A percentile compares a stretch with the other conserved stretches of the same genome.
Conservation (phyloP, 768 basidiomycete genomes). For the Coprinopsis sp. region DNA sequence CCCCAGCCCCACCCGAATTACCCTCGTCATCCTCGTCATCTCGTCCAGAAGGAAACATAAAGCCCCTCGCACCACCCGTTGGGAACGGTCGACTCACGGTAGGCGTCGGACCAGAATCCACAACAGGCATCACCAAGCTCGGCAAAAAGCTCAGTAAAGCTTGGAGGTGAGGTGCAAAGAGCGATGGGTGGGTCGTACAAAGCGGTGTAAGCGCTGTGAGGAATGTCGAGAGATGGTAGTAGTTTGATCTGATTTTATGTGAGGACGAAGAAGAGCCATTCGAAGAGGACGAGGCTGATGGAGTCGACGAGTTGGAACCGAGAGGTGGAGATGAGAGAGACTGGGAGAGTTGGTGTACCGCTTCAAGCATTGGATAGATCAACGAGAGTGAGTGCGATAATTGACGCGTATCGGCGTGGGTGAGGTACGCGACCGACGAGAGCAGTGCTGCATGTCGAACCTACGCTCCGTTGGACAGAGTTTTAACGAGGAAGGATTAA, state of each 20-base stretch:
- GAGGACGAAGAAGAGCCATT: no score
- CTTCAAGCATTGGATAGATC: conserved; percentile 70
- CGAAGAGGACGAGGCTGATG: no score
- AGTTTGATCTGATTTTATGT: conserved; percentile 27
- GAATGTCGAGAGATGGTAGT: conserved; percentile 56
- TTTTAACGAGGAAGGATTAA: conserved; percentile 1
- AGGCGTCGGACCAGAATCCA: conserved; percentile 47
- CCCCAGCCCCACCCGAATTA: conserved; percentile 21
- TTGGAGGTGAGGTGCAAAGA: conserved; percentile 72
- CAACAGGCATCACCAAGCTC: conserved; percentile 58
- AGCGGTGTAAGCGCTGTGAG: conserved; percentile 68
- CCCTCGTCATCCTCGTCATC: conserved; percentile 21
- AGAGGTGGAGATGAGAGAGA: conserved; percentile 28
- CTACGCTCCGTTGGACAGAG: conserved; percentile 27
- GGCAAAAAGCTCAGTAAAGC: conserved; percentile 69
- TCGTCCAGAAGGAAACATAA: conserved; percentile 35
- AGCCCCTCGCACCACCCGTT: conserved; percentile 23
- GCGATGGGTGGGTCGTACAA: conserved; percentile 55
- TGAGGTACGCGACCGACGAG: conserved; percentile 66
- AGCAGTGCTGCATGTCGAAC: conserved; percentile 71
- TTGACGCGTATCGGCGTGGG: conserved; percentile 55
- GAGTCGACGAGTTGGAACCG: conserved; percentile 12
- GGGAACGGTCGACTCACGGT: conserved; percentile 46
- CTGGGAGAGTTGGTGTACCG: conserved; percentile 53
- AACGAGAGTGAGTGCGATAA: conserved; percentile 57